Evolutionary conservation across 345 rosid species (phyloP), one percentile per base, ranked within the genome.

Genomic region (Gossypioides kirkii): DNA sequence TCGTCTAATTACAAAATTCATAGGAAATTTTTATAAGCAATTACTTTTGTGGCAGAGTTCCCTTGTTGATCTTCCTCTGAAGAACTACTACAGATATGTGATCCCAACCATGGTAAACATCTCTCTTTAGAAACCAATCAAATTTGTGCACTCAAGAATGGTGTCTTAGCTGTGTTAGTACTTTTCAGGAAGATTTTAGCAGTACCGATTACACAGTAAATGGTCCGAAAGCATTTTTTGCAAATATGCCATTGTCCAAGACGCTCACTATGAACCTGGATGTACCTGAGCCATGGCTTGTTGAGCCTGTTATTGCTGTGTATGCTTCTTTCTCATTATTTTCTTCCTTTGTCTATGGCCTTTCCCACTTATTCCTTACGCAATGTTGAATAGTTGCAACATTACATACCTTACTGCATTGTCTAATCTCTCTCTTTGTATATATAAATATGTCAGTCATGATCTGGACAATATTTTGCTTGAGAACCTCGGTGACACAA

Each of bases 251-350:
- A 59, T 78, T 93, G 76, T 91, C 99, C 52, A 96, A 96, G 80
- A 96, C 98, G 18, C 99, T 96, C 76, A 96, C 99, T 77, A 91
- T 96, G 99, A 96, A 96, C 84, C 94, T 96, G 71, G 99, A 96
- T 80, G 99, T 96, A 78, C 99, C 99, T 54, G 99, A 96, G 80
- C 97, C 99, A 58, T 96, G 99, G 99, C 99, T 96, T 82, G 89
- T 91, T 74, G 98, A 96, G 86, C 96, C 98, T 69, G 90, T 96
- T 61, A 70, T 93, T 84, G 98, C 99, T 76, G 86, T 96, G 99
- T 96, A 93, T 82, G 93, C 64, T 82, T 66, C 82, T 72, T 74
- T 54, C 76, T 71, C 49, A 25, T 41, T 58, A 55, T 43, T 45
- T 38, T 73, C 25, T 25, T 13, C 36, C 14, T 36, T 2, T 11